Base-by-base conservation (phyloP, 2,329 filamentous ascomycete species). In the Pseudogymnoascus sp. region DNA sequence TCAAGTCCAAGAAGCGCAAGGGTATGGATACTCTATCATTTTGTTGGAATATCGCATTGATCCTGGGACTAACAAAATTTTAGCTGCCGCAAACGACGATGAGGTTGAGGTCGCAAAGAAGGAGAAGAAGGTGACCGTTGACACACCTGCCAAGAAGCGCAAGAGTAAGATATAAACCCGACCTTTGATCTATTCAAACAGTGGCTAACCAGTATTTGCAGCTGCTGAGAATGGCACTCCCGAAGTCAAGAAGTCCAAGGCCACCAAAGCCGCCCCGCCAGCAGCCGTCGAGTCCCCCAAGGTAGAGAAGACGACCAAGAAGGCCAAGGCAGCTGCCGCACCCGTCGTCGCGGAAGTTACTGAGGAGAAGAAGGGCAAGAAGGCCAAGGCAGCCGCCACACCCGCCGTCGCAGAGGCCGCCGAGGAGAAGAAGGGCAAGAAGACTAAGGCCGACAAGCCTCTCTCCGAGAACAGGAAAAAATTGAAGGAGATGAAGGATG, bases 1-100 rank as follows among this genome's bases (percentile, higher is more conserved):
- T 76, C 66, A 81, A 81, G 68, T 75, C 74, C 41, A 84, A 80
- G 71, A 84, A 84, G 78, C 78, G 80, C 73, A 82, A 82, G 70
- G 77, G 80, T 80, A 72, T 62, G 67, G 65, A 66, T 3, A 11
- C 41, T 6, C 5, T 55, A 19, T 14, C 4, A 4, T 33, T 1
- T 33, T 3, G n/a, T 55, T 62, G 11, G n/a, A 58, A 33, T 55
- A 19, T 12, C 29, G 1, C 29, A 55, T 55, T 55, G 49, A 33
- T 33, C 26, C 41, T 59, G 26, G 38, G 65, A 14, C 62, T 67
- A 61, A 66, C 64, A 65, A 64, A 67, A 59, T 52, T 21, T 21
- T 49, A 73, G 74, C 74, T 68, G 74, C 76, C 33, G 70, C 73
- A 60, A 72, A 72, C 45, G 69, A 72, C 58, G 74, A 71, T 61